Evolutionary conservation across 805 yeast species (phyloP).

Genomic region (Saccharomycopsis olivae): DNA sequence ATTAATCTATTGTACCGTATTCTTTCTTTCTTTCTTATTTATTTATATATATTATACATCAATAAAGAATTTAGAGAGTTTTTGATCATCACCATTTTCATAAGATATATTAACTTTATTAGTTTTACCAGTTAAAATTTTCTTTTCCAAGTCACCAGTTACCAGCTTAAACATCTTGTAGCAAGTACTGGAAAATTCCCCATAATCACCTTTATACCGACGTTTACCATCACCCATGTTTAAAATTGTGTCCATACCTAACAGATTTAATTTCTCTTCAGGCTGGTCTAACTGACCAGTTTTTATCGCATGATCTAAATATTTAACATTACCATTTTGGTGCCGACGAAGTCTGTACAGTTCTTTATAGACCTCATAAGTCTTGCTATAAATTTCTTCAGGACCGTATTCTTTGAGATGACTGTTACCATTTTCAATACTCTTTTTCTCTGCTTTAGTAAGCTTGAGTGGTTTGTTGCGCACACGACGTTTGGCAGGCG

Average conservation of each 20-base stretch:
- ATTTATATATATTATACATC: too few relatives aligned
- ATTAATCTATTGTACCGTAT: background rate
- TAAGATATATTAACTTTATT: too few relatives aligned
- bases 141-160: too few relatives aligned
- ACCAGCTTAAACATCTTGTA: constrained; percentile 5
- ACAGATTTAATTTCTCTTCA: background rate
- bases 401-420: constrained; percentile 8
- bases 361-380: constrained; percentile 4
- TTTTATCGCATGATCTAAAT: constrained; percentile 5
- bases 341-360: constrained; percentile 2
- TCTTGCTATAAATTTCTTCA: constrained; percentile 7
- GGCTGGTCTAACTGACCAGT: background rate
- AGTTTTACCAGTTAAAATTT: too few relatives aligned
- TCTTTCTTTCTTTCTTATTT: too few relatives aligned
- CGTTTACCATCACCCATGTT: background rate
- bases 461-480: constrained; percentile 1
- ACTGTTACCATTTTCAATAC: constrained; percentile 6
- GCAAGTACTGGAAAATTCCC: constrained; percentile 13
- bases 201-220: constrained; percentile 10
- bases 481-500: background rate
- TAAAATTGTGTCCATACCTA: too few relatives aligned
- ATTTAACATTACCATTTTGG: constrained; percentile 10
- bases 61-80: too few relatives aligned
- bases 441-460: constrained; percentile 8
- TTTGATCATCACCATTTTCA: too few relatives aligned